Percentiles rank a stretch among this genome's conserved stretches.
Evolutionary conservation across 257 asterid species (phyloP).

Genomic region (Phtheirospermum japonicum): DNA sequence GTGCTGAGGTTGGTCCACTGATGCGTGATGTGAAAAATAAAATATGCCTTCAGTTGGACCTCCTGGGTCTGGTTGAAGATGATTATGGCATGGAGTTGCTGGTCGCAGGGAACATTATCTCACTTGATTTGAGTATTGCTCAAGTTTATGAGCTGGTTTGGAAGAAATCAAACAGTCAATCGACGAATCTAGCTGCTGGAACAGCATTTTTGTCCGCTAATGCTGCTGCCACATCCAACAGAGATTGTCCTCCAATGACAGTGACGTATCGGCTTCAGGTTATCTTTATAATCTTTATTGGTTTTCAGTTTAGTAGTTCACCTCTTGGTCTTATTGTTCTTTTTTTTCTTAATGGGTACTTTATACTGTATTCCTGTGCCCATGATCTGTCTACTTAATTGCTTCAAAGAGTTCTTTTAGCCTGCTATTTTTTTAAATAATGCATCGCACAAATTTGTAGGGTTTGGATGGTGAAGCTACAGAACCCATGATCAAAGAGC

Average conservation of each 20-base stretch:
- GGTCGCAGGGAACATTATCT: constrained; percentile 91
- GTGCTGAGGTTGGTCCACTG: constrained; percentile 95
- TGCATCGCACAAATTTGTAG: constrained; percentile 45
- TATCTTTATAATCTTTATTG: constrained; percentile 17
- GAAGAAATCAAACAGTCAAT: constrained; percentile 83
- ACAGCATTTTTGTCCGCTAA: constrained; percentile 61
- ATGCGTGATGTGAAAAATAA: constrained; percentile 99
- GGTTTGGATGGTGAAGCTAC: constrained; percentile 99
- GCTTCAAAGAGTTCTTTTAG: constrained; percentile 1
- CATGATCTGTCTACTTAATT: neutral
- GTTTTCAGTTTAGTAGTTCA: constrained; percentile 15
- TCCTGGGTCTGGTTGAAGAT: constrained; percentile 90
- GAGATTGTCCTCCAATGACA: constrained; percentile 95
- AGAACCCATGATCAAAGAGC: constrained; percentile 98
- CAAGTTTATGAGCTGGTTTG: constrained; percentile 96
- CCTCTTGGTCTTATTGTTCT: constrained; percentile 5
- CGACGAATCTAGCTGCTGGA: constrained; percentile 66
- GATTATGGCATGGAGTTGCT: constrained; percentile 98
- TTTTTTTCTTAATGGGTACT: neutral
- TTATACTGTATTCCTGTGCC: constrained; percentile 5
- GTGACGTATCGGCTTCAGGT: constrained; percentile 99
- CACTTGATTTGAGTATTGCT: constrained; percentile 90
- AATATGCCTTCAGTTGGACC: constrained; percentile 97
- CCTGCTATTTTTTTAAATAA: constrained; percentile 18
- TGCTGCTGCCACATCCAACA: constrained; percentile 59